Evolutionary conservation across 768 basidiomycete genomes (phyloP).

Genomic region (Pleurotus eryngii): DNA sequence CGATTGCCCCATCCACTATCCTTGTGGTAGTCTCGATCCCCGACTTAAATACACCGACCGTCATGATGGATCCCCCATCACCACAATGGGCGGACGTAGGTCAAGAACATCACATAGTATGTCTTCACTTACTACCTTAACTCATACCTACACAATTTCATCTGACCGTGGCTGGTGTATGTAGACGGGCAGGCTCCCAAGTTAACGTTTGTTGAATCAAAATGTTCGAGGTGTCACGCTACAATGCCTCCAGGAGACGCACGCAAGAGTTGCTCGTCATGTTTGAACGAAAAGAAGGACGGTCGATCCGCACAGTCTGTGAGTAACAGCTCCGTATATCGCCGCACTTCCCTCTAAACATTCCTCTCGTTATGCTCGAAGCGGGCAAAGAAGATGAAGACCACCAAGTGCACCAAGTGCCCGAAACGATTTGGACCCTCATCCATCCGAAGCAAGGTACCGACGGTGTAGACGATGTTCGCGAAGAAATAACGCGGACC

Average conservation of each 20-base stretch:
- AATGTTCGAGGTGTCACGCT: not conserved
- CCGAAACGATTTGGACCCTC: not conserved
- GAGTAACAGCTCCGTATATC: not conserved
- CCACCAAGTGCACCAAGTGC: not conserved
- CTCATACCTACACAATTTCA: too few species aligned
- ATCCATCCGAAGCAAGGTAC: not conserved
- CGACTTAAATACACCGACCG: too few species aligned
- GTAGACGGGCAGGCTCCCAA: not conserved
- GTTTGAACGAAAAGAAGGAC: not conserved
- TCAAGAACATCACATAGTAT: too few species aligned
- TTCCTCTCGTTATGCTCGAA: too few species aligned
- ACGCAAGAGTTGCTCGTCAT: not conserved
- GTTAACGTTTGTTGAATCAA: not conserved
- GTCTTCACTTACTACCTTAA: too few species aligned
- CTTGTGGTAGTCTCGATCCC: too few species aligned
- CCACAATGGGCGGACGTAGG: too few species aligned
- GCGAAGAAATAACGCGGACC: not conserved
- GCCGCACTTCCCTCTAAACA: not conserved
- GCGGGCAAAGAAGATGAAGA: too few species aligned
- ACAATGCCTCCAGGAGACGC: not conserved
- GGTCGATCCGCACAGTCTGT: not conserved
- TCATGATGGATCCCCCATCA: too few species aligned
- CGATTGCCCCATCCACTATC: too few species aligned
- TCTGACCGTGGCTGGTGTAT: not conserved
- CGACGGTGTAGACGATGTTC: slow-evolving; percentile 2